Conservation (phyloP, 768 basidiomycete species). For the Lentinula lateritia region DNA sequence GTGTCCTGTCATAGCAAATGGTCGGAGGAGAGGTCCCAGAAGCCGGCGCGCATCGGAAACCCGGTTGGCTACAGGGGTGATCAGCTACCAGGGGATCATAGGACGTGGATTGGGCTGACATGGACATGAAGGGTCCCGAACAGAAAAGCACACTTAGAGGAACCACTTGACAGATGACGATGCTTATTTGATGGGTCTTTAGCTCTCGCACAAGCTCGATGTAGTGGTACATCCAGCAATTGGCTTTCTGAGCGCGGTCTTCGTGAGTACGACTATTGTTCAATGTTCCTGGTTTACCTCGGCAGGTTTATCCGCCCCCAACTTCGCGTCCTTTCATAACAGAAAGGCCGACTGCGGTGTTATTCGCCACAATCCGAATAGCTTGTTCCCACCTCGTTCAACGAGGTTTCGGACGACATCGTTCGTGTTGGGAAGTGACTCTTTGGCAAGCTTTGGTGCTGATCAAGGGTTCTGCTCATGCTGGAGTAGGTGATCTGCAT, state of each 20-base stretch:
- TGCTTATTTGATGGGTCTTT: background rate
- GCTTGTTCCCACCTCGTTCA: background rate
- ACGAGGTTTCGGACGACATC: background rate
- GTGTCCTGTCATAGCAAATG: background rate
- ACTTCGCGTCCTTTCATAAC: slow-evolving; percentile 1
- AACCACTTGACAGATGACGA: background rate
- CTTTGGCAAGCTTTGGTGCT: background rate
- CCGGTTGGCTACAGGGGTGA: slow-evolving; percentile 1
- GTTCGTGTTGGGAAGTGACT: background rate
- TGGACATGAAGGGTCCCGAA: slow-evolving; percentile 3
- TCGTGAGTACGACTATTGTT: background rate
- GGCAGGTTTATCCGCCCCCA: slow-evolving; percentile 2
- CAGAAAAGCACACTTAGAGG: slow-evolving; percentile 1
- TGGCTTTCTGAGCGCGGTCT: background rate
- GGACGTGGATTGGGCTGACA: background rate
- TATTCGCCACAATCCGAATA: background rate
- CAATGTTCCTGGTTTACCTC: background rate
- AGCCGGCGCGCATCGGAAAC: slow-evolving; percentile 1
- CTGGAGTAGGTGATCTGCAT: background rate
- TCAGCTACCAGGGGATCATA: background rate
- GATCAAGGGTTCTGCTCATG: background rate
- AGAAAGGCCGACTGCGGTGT: slow-evolving; percentile 6
- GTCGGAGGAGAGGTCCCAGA: slow-evolving; percentile 5
- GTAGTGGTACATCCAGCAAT: background rate
- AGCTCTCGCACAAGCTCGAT: slow-evolving; percentile 1